Evolutionary conservation across 2,329 filamentous ascomycete species (phyloP), one percentile per base, ranked within the genome.

Genomic region (Paraconiothyrium sp.): DNA sequence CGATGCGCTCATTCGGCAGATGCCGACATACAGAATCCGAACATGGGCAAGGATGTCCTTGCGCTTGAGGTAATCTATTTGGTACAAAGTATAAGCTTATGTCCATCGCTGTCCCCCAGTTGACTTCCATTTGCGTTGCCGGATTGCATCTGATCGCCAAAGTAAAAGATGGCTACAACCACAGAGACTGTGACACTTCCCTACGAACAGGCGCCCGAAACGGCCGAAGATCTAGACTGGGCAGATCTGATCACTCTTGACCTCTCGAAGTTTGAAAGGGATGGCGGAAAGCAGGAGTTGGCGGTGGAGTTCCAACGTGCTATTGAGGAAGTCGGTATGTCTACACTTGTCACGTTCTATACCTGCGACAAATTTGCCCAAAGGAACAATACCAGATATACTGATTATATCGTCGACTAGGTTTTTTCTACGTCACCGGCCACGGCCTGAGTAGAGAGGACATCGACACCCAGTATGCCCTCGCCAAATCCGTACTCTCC

Each of bases 311-410:
- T 46, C 13, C 43, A 46, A 24, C 43, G 43, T 13, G 43, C 43
- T 20, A 46, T 46, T 27, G 43, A 46, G 43, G 43, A 46, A 46
- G 43, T 46, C 20, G 43, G 43, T 27, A 46, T 22, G 43, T 46
- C n/a, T 16, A 35, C 11, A 35, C 34, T 35, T 35, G 20, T 20
- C 20, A 20, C 20, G 20, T 20, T 20, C 20, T 20, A 20, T 20
- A 20, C 20, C 20, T 20, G 20, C 20, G 20, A 20, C 20, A 20
- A 20, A 20, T 20, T 20, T 20, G 20, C 20, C 20, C 20, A 20
- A 20, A 20, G 20, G 20, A 20, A 20, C 20, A 20, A 20, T 20
- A 35, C 34, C 34, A 20, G 5, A 5, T 7, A 46, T 46, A n/a
- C 43, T 46, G 20, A 46, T 27, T 8, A 22, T 5, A 22, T 20